Percentiles rank a stretch among this genome's conserved stretches.
phyloP scores from a whole-genome alignment of 169 alveolate genomes.

The Plasmodium billcollinsi region DNA sequence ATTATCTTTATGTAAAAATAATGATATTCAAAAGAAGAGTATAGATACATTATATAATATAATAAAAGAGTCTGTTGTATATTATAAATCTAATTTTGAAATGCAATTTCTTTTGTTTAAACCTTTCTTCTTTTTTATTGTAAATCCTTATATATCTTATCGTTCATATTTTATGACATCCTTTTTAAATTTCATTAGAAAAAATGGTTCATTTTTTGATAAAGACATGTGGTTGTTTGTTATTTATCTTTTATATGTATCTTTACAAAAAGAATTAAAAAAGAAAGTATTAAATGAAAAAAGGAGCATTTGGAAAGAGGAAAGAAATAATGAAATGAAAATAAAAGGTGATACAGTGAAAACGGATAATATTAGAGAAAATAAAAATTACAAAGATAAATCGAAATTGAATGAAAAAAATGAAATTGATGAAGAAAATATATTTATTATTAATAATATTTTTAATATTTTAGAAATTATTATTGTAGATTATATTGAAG shows the following conservation, averaged over 20 bases:
- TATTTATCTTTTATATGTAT: constrained; percentile 57
- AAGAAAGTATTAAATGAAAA: constrained; percentile 14
- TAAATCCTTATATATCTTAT: constrained; percentile 59
- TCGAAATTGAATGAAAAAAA: not conserved
- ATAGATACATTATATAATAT: constrained; percentile 64
- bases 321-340: not conserved
- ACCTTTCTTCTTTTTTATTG: constrained; percentile 63
- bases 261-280: constrained; percentile 66
- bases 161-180: constrained; percentile 54
- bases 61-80: constrained; percentile 48
- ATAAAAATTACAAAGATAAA: no score
- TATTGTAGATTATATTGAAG: constrained; percentile 76
- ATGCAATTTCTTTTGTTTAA: constrained; percentile 62
- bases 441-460: constrained; percentile 60
- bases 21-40: constrained; percentile 69
- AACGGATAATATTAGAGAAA: not conserved
- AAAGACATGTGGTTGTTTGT: constrained; percentile 62
- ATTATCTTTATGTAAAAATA: constrained; percentile 68
- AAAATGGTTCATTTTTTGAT: constrained; percentile 69
- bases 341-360: not conserved
- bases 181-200: constrained; percentile 57
- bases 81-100: constrained; percentile 56
- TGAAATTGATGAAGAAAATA: constrained; percentile 38
- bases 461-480: constrained; percentile 65
- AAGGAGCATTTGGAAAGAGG: not conserved